Base-by-base conservation (phyloP, 2,329 filamentous ascomycete species). In the Trichophyton verrucosum region DNA sequence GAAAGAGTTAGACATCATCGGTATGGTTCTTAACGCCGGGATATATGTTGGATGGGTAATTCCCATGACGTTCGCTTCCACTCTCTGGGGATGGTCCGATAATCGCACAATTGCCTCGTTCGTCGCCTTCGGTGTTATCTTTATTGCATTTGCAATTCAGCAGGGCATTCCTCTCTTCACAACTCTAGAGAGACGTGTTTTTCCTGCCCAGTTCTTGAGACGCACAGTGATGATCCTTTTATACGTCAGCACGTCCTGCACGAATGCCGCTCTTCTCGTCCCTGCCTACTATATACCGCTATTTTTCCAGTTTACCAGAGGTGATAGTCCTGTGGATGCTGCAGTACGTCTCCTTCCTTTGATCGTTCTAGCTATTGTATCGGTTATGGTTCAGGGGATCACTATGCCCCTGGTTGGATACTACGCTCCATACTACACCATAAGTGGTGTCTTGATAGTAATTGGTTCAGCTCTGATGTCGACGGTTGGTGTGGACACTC, bases 211-310 rank as follows among this genome's bases (percentile, higher is more conserved):
- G 3, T 75, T 83, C 58, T 67, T 81, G 5, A 66, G 65, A n/a
- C 67, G 66, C 20, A 67, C 68, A 6, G 70, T 72, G 1, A 67
- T 76, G 60, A 64, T 79, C 1, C 62, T 80, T 1, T 68, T 82
- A 1, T 80, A 77, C 64, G 67, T 77, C 30, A 69, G 70, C 9
- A 77, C 74, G 1, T 66, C 72, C 1, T 72, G 71, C 0, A 73
- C 69, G 7, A 70, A 72, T 1, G 68, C 69, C 5, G 66, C 73
- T 20, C 74, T 75, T 55, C 71, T 77, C 47, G 57, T 62, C 58
- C 71, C 73, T 0, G 70, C 80, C 20, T 83, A 82, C 69, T 83
- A 80, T 68, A 76, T 80, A 8, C 81, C 81, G 0, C 69, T 83
- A 0, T 82, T 76, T 70, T 82, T 82, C 67, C 77, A 80, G 61